Percentiles rank a stretch among this genome's conserved stretches.
Evolutionary conservation across 805 yeast species (phyloP).

Genomic region (Candida boleticola): DNA sequence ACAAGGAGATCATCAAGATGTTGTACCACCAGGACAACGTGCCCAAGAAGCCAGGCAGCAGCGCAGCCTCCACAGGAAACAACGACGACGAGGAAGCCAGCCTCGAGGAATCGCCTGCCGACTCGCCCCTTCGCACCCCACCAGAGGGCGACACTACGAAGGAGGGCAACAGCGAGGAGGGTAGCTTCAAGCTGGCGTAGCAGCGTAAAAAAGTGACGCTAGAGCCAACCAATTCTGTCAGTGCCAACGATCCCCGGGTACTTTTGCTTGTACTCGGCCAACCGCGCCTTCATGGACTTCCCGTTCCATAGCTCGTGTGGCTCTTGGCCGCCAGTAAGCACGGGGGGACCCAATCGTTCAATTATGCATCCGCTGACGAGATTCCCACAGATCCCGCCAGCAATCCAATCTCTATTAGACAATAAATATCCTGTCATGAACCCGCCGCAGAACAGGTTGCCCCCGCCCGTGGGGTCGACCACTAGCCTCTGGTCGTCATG

Average conservation of each 20-base stretch:
- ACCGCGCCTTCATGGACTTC: slow-evolving; percentile 38
- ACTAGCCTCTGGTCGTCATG: slow-evolving; percentile 45
- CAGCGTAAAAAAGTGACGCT: no score
- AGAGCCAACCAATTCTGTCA: no score
- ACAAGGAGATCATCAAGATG: slow-evolving; percentile 37
- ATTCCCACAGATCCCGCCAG: slow-evolving; percentile 66
- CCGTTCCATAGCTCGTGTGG: slow-evolving; percentile 62
- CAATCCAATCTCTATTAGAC: slow-evolving; percentile 43
- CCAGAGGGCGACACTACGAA: neutral
- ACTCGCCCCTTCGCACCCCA: neutral
- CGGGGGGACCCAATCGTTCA: slow-evolving; percentile 77
- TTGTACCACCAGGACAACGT: slow-evolving; percentile 24
- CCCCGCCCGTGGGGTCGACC: slow-evolving; percentile 46
- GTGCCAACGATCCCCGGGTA: slow-evolving; percentile 13
- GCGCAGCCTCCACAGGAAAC: neutral
- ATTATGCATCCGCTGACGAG: slow-evolving; percentile 80
- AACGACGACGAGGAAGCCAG: slow-evolving; percentile 1
- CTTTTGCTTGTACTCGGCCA: slow-evolving; percentile 34
- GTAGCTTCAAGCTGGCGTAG: no score
- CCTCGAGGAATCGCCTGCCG: neutral
- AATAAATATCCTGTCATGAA: slow-evolving; percentile 54
- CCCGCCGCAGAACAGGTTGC: slow-evolving; percentile 44
- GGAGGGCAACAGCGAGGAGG: slow-evolving; percentile 4
- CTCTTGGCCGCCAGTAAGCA: slow-evolving; percentile 17
- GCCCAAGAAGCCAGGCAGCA: neutral